Conservation (phyloP, 495 filamentous ascomycete species). For the Aspergillus biplanus region DNA sequence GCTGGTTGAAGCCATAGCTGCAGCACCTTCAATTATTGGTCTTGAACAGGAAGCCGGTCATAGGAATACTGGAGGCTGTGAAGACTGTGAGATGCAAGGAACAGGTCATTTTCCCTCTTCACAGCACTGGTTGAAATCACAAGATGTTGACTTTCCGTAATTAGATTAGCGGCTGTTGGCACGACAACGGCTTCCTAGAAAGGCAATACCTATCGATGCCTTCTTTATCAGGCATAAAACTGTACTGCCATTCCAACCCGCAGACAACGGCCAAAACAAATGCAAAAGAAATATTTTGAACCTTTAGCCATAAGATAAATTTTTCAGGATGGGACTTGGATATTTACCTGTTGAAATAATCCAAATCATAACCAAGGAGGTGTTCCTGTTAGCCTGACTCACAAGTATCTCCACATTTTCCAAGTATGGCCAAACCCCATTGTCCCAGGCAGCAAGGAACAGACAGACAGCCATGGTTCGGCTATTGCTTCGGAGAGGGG, state of each 20-base stretch:
- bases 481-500: not conserved
- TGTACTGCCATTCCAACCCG: not conserved
- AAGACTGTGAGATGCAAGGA: slow-evolving; percentile 16
- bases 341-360: not conserved
- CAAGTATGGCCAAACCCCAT: not conserved
- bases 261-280: not conserved
- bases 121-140: slow-evolving; percentile 7
- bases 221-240: slow-evolving; percentile 14
- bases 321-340: not conserved
- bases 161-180: slow-evolving; percentile 20
- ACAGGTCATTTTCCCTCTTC: not conserved
- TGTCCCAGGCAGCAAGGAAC: not conserved
- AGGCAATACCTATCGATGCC: slow-evolving; percentile 13
- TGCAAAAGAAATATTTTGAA: not conserved
- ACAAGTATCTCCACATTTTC: not conserved
- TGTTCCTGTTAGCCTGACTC: not conserved
- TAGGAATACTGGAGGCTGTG: slow-evolving; percentile 7
- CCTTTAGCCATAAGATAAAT: not conserved
- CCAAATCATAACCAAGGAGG: not conserved
- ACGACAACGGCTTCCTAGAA: slow-evolving; percentile 19
- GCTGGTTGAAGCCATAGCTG: slow-evolving; percentile 45
- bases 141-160: slow-evolving; percentile 19
- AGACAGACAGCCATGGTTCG: not conserved
- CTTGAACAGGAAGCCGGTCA: not conserved
- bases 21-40: slow-evolving; percentile 15